Percentiles rank a stretch among this genome's conserved stretches.
phyloP scores from a whole-genome alignment of 169 alveolate genomes.

The Plasmodium coatneyi region DNA sequence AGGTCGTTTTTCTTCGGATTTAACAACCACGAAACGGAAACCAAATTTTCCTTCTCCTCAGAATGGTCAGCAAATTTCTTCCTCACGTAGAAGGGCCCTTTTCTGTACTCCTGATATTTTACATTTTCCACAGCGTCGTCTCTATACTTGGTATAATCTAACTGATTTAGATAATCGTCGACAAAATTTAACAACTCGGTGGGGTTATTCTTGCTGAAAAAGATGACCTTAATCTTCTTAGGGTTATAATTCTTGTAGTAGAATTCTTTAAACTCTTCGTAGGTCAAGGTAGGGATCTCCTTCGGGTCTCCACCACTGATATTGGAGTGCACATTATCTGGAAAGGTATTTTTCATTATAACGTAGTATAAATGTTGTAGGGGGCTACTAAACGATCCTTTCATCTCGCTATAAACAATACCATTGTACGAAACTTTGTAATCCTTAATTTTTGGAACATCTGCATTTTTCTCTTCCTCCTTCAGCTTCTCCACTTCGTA shows the following conservation, averaged over 20 bases:
- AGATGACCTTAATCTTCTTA: slow-evolving; percentile 82
- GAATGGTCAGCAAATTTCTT: slow-evolving; percentile 62
- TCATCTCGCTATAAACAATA: slow-evolving; percentile 84
- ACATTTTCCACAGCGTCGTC: slow-evolving; percentile 68
- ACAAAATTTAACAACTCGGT: slow-evolving; percentile 80
- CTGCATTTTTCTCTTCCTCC: slow-evolving; percentile 47
- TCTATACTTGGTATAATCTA: slow-evolving; percentile 54
- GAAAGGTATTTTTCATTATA: slow-evolving; percentile 64
- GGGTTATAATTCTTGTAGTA: slow-evolving; percentile 87
- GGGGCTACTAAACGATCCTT: slow-evolving; percentile 77
- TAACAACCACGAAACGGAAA: slow-evolving; percentile 58
- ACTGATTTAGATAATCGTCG: slow-evolving; percentile 72
- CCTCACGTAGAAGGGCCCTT: slow-evolving; percentile 64
- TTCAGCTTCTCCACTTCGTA: slow-evolving; percentile 78
- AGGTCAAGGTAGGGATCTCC: slow-evolving; percentile 84
- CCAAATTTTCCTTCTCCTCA: slow-evolving; percentile 72
- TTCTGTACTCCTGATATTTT: slow-evolving; percentile 50
- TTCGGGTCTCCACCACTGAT: slow-evolving; percentile 92
- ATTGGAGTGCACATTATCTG: slow-evolving; percentile 81
- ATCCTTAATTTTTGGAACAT: slow-evolving; percentile 75
- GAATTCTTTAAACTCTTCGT: slow-evolving; percentile 83
- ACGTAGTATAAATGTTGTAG: slow-evolving; percentile 64
- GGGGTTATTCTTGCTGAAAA: slow-evolving; percentile 83
- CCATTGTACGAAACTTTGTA: slow-evolving; percentile 82
- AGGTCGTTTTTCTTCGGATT: slow-evolving; percentile 46